Evolutionary conservation across 108 stramenopile genomes (phyloP).

Genomic region (Fragilaria radians): DNA sequence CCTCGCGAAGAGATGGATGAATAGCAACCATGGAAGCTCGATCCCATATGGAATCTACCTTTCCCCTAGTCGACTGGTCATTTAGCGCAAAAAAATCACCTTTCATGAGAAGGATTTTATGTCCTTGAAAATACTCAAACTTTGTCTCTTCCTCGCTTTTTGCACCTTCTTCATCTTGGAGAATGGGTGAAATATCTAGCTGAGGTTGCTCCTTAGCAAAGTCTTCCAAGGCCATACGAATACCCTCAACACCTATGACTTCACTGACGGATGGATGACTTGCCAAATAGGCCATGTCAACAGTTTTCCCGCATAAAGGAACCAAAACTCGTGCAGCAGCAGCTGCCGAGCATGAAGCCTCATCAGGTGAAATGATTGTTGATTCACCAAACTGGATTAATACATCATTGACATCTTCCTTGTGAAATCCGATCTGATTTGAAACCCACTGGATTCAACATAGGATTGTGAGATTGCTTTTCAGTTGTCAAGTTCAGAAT

Average conservation of each 20-base stretch:
- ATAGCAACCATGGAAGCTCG: conserved; percentile 81
- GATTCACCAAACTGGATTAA: neutral
- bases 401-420: neutral
- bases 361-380: conserved; percentile 3
- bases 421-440: conserved; percentile 7
- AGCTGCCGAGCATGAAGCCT: neutral
- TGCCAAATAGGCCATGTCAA: conserved; percentile 71
- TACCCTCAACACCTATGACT: conserved; percentile 75
- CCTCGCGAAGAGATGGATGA: conserved; percentile 40
- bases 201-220: conserved; percentile 63
- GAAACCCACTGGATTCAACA: neutral
- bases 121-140: conserved; percentile 39
- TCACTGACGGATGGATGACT: conserved; percentile 19
- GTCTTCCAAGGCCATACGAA: conserved; percentile 58
- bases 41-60: conserved; percentile 68
- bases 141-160: no score
- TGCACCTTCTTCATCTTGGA: neutral
- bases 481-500: neutral
- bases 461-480: neutral
- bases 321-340: conserved; percentile 41
- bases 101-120: conserved; percentile 45
- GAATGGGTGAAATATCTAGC: conserved; percentile 24
- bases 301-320: conserved; percentile 84
- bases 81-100: conserved; percentile 63
- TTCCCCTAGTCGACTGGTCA: conserved; percentile 9